These are phyloP conservation scores for bread wheat (Triticum aestivum) DNA, from an alignment of 176 grass and related monocot genomes.

Conservation along the genomic window IWGSC_CS_RefSeq_v2.1 NC_057803.1:24837114-24837613, in stretches of 20 bases:
- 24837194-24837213: too few species aligned
- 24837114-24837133: too few species aligned
- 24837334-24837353: background rate
- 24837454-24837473: background rate
- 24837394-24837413: too few species aligned
- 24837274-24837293: too few species aligned
- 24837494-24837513: background rate
- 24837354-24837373: background rate
- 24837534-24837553: background rate
- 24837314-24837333: too few species aligned
- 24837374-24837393: background rate
- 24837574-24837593: background rate
- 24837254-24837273: too few species aligned
- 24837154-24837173: too few species aligned
- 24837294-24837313: too few species aligned
- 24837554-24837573: background rate
- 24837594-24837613: background rate
- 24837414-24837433: background rate
- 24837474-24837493: background rate
- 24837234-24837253: too few species aligned
- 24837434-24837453: background rate
- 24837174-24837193: too few species aligned
- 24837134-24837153: too few species aligned
- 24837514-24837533: background rate
- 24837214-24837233: too few species aligned